Evolutionary conservation across 2,329 filamentous ascomycete species (phyloP), one percentile per base, ranked within the genome.

Genomic region (Rhinocladiella mackenziei): DNA sequence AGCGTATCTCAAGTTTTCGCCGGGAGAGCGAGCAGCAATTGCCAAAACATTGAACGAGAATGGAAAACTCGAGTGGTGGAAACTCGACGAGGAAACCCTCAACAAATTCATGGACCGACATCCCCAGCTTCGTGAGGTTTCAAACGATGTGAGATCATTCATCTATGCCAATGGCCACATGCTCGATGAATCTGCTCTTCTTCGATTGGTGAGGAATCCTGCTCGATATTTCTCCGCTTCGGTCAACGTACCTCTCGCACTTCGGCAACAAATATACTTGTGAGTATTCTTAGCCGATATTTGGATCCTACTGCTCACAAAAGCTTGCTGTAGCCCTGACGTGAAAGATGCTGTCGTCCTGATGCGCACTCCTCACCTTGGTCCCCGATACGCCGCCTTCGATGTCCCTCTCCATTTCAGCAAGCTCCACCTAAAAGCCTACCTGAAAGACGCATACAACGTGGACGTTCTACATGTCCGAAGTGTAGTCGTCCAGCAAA

Each of bases 341-440:
- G 91, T 91, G 39, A 81, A 84, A 62, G 86, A 94, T 70, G 78
- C 81, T 54, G 73, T 97, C 61, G 83, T 84, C 49, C 78, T 97
- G 60, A 73, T 94, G 58, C 84, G 82, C 56, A 84, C 81, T 46
- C 78, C 80, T 20, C 74, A 78, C 56, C 77, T 86, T 41, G 83
- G 86, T 5, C 81, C 89, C 14, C 84, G 81, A 64, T 88, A 86
- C 64, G 92, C 91, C 53, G 84, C 82, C 59, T 98, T 98, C 78
- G 76, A 83, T 60, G 91, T 96, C 22, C 92, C 92, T 8, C 77
- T 97, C 58, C 81, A 79, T 58, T 89, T 96, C 75, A 94, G 88
- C 75, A 98, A 98, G 71, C 83, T 97, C 67, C 92, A 98, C 65
- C 72, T 98, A 30, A 86, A 89, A 66, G 89, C 96, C 72, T 98